Conservation (phyloP, 2,329 filamentous ascomycete species). For the Pestalotiopsis fici region DNA sequence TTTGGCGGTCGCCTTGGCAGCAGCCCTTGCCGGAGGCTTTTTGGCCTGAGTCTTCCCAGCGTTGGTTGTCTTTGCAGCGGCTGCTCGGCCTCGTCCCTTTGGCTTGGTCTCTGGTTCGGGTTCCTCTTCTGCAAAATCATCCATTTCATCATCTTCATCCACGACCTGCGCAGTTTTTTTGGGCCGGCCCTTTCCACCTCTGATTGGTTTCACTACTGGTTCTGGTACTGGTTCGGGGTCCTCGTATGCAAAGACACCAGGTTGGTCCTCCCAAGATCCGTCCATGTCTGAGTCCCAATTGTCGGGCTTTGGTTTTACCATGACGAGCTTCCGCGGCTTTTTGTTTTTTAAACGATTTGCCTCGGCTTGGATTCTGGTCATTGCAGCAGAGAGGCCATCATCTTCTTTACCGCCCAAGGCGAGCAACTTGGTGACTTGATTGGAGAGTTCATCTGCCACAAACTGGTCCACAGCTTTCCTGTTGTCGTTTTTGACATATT, state of each 20-base stretch:
- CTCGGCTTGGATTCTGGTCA: conserved; percentile 70
- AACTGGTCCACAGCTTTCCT: conserved; percentile 88
- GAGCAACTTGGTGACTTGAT: conserved; percentile 71
- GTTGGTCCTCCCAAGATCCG: conserved; percentile 81
- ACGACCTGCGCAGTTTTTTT: conserved; percentile 28
- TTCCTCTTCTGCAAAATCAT: conserved; percentile 23
- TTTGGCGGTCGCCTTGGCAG: conserved; percentile 43
- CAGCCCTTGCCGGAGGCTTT: conserved; percentile 37
- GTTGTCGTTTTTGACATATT: conserved; percentile 95
- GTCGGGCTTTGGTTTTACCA: conserved; percentile 74
- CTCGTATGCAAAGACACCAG: conserved; percentile 56
- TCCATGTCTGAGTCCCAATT: conserved; percentile 90
- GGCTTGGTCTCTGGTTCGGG: conserved; percentile 25
- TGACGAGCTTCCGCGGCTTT: conserved; percentile 56
- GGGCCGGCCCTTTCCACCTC: conserved; percentile 32
- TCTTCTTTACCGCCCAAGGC: conserved; percentile 67
- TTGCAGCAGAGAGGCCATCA: conserved; percentile 60
- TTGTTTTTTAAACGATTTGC: conserved; percentile 72
- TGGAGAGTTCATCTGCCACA: conserved; percentile 69
- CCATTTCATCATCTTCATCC: conserved; percentile 21
- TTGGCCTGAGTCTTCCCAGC: conserved; percentile 26
- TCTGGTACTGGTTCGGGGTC: conserved; percentile 35
- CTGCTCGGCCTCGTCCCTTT: conserved; percentile 26
- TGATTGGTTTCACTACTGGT: conserved; percentile 27
- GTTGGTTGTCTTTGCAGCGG: conserved; percentile 24